Evolutionary conservation across 2,329 filamentous ascomycete species (phyloP).

Genomic region (Stagonosporopsis cucurbitacearum): DNA sequence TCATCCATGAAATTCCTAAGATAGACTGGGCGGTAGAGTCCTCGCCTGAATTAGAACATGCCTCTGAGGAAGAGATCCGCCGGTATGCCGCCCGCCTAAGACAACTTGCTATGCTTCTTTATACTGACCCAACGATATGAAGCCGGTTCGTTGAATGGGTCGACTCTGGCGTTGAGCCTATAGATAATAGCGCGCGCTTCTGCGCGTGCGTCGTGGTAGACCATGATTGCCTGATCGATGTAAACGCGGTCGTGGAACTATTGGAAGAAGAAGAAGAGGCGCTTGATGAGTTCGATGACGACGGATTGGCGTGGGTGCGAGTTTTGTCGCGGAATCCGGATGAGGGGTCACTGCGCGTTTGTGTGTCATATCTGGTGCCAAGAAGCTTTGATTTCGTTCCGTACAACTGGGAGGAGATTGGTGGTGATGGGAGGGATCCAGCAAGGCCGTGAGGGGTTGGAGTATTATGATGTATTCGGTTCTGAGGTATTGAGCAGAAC

Average conservation of each 20-base stretch:
- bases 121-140: slow-evolving; percentile 2
- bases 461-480: slow-evolving; percentile 4
- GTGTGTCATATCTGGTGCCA: slow-evolving; percentile 10
- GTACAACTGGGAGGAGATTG: slow-evolving; percentile 12
- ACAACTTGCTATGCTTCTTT: slow-evolving; percentile 1
- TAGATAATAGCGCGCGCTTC: slow-evolving; percentile 9
- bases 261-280: slow-evolving; percentile 8
- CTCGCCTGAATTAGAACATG: slow-evolving; percentile 1
- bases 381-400: slow-evolving; percentile 9
- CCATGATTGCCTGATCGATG: slow-evolving; percentile 10
- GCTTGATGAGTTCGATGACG: slow-evolving; percentile 9
- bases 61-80: slow-evolving; percentile 6
- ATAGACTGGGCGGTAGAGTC: slow-evolving; percentile 18
- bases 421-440: slow-evolving; percentile 2
- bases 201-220: slow-evolving; percentile 10
- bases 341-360: slow-evolving; percentile 7
- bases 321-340: no score
- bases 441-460: slow-evolving; percentile 6
- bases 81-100: slow-evolving; percentile 2
- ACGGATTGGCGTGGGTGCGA: slow-evolving; percentile 12
- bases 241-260: slow-evolving; percentile 7
- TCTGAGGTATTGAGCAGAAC: slow-evolving; percentile 1
- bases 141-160: slow-evolving; percentile 6
- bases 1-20: slow-evolving; percentile 5
- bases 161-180: slow-evolving; percentile 3